Conservation (phyloP, 2,329 filamentous ascomycete species). For the Sclerotinia trifoliorum region DNA sequence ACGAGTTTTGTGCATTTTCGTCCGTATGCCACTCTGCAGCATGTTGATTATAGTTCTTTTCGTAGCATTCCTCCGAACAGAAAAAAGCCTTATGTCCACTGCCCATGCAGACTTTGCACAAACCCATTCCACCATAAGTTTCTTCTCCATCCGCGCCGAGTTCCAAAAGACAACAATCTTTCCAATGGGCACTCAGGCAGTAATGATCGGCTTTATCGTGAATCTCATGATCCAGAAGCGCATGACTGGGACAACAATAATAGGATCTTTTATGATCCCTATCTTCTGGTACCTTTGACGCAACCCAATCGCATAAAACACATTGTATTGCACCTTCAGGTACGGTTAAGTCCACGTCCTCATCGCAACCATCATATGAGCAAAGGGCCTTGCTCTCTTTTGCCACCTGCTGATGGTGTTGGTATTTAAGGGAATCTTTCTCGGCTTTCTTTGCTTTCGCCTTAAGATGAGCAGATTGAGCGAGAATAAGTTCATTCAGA, state of each 20-base stretch:
- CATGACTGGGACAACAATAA: slow-evolving; percentile 37
- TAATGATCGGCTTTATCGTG: slow-evolving; percentile 9
- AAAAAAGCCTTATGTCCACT: slow-evolving; percentile 15
- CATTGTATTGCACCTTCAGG: slow-evolving; percentile 34
- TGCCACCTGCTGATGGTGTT: slow-evolving; percentile 25
- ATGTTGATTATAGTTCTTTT: slow-evolving; percentile 13
- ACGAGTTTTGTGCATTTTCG: slow-evolving; percentile 6
- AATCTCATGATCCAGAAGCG: slow-evolving; percentile 15
- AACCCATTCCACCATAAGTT: neutral
- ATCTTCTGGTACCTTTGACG: slow-evolving; percentile 25
- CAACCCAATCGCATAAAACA: slow-evolving; percentile 37
- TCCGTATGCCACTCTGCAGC: slow-evolving; percentile 15
- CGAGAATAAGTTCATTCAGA: slow-evolving; percentile 36
- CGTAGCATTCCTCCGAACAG: slow-evolving; percentile 13
- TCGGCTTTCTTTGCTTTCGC: slow-evolving; percentile 35
- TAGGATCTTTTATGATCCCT: slow-evolving; percentile 26
- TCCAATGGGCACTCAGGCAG: slow-evolving; percentile 14
- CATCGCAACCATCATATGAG: slow-evolving; percentile 29
- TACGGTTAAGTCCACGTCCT: slow-evolving; percentile 30
- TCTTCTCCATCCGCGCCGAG: neutral
- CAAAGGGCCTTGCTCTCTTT: slow-evolving; percentile 28
- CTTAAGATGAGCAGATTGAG: slow-evolving; percentile 36
- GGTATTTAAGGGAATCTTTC: slow-evolving; percentile 27
- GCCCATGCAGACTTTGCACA: slow-evolving; percentile 13
- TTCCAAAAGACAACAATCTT: slow-evolving; percentile 7